A percentile compares a stretch with the other conserved stretches of the same genome.
Evolutionary conservation across 352 stramenopile genomes (phyloP).

Genomic region (Globisporangium cylindrosporum): DNA sequence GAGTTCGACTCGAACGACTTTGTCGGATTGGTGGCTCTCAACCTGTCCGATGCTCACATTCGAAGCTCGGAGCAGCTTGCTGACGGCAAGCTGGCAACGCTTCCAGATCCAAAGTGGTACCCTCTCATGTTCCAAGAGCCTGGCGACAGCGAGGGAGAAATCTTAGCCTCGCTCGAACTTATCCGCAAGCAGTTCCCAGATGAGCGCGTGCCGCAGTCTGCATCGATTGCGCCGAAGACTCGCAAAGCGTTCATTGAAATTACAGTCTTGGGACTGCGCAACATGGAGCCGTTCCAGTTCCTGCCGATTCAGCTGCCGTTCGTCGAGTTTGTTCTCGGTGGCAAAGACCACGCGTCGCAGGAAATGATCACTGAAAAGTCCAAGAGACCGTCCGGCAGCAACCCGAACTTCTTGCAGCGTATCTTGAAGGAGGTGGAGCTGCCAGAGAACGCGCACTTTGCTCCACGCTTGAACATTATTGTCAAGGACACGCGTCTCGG

Average conservation of each 20-base stretch:
- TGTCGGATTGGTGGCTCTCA: constrained; percentile 55
- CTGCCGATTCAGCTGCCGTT: constrained; percentile 86
- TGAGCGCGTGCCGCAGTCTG: constrained; percentile 44
- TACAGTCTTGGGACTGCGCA: constrained; percentile 78
- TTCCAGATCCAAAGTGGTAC: constrained; percentile 76
- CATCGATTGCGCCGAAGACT: constrained; percentile 58
- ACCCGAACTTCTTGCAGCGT: constrained; percentile 89
- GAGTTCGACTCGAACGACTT: constrained; percentile 76
- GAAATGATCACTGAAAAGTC: constrained; percentile 89
- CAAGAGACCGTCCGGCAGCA: constrained; percentile 69
- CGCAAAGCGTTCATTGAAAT: constrained; percentile 83
- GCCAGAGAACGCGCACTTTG: constrained; percentile 87
- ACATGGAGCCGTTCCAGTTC: constrained; percentile 89
- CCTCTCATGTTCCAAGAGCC: constrained; percentile 74
- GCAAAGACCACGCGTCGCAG: constrained; percentile 69
- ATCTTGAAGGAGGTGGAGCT: constrained; percentile 87
- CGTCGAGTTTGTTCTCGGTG: constrained; percentile 86
- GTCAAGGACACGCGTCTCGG: constrained; percentile 88
- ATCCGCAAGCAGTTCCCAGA: constrained; percentile 73
- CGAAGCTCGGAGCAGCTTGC: constrained; percentile 57
- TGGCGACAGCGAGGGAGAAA: constrained; percentile 76
- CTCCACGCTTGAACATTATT: constrained; percentile 87
- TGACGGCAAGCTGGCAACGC: constrained; percentile 31
- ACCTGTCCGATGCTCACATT: constrained; percentile 70
- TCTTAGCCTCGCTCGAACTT: constrained; percentile 74